These are phyloP conservation scores for Xylaria bambusicola DNA, from an alignment of 495 filamentous ascomycete genomes.

Conservation along the genomic window DNA sequence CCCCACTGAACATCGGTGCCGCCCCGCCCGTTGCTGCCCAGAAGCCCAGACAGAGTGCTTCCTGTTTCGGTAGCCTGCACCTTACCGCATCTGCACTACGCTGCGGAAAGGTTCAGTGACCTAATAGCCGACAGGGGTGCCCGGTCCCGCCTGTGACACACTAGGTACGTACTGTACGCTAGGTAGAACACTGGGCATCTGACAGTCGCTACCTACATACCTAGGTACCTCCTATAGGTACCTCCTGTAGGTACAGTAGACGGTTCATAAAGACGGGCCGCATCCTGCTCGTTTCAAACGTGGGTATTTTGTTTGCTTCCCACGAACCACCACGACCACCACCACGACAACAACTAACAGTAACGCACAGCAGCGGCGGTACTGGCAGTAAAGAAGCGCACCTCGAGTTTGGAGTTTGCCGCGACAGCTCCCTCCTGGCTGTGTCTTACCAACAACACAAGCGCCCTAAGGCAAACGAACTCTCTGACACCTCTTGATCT, in stretches of 20 bases:
- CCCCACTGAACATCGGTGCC: conserved; percentile 6
- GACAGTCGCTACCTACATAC: not conserved
- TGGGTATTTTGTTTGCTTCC: not conserved
- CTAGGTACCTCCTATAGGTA: too few relatives aligned
- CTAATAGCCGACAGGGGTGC: conserved; percentile 1
- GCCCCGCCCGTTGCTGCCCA: conserved; percentile 2
- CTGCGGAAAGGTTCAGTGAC: conserved; percentile 1
- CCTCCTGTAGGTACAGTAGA: too few relatives aligned
- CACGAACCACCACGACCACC: not conserved
- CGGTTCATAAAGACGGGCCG: conserved; percentile 15
- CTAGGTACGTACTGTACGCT: conserved; percentile 2
- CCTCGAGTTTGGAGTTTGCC: not conserved
- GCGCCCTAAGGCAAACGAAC: not conserved
- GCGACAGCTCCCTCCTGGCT: not conserved
- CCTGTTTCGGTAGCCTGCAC: conserved; percentile 3
- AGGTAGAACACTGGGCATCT: conserved; percentile 12
- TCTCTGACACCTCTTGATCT: not conserved
- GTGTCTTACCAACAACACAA: too few relatives aligned
- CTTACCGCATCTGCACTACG: not conserved
- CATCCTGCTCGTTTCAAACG: not conserved
- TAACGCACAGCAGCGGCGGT: too few relatives aligned
- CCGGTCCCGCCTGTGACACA: conserved; percentile 9
- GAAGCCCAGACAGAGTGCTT: not conserved
- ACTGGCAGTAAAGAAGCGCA: not conserved
- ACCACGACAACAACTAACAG: too few relatives aligned